phyloP scores from a whole-genome alignment of 225 moss, liverwort and hornwort species.

The Marchantia polymorpha region DNA sequence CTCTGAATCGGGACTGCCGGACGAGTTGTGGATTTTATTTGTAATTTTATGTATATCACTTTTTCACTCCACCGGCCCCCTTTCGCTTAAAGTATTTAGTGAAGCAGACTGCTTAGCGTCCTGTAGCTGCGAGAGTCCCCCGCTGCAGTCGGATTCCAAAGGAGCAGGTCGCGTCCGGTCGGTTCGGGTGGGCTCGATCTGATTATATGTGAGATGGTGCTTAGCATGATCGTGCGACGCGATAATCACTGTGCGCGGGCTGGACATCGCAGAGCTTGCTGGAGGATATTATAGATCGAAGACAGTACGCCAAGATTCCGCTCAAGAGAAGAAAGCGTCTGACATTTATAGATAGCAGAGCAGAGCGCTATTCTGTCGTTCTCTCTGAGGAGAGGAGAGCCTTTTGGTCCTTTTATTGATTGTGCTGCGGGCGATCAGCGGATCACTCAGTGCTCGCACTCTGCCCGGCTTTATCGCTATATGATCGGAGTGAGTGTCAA shows the following conservation, averaged over 20 bases:
- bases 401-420: slow-evolving; percentile 8
- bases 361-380: background rate
- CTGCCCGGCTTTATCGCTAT: slow-evolving; percentile 6
- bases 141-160: background rate
- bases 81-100: background rate
- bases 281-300: background rate
- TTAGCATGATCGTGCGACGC: background rate
- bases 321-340: slow-evolving; percentile 1
- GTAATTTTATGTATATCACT: no score
- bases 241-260: background rate
- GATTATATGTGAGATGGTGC: background rate
- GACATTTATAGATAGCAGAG: slow-evolving; percentile 2
- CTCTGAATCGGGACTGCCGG: background rate
- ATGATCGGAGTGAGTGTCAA: slow-evolving; percentile 13
- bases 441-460: slow-evolving; percentile 8
- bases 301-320: slow-evolving; percentile 18
- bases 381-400: background rate
- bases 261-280: background rate
- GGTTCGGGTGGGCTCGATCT: background rate
- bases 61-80: background rate
- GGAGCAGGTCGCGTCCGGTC: background rate
- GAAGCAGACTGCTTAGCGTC: background rate
- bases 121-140: background rate
- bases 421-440: slow-evolving; percentile 4
- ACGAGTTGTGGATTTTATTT: background rate